These are phyloP conservation scores for Colletotrichum sublineola DNA, from an alignment of 2,329 filamentous ascomycete genomes.

Conservation along the genomic window DNA sequence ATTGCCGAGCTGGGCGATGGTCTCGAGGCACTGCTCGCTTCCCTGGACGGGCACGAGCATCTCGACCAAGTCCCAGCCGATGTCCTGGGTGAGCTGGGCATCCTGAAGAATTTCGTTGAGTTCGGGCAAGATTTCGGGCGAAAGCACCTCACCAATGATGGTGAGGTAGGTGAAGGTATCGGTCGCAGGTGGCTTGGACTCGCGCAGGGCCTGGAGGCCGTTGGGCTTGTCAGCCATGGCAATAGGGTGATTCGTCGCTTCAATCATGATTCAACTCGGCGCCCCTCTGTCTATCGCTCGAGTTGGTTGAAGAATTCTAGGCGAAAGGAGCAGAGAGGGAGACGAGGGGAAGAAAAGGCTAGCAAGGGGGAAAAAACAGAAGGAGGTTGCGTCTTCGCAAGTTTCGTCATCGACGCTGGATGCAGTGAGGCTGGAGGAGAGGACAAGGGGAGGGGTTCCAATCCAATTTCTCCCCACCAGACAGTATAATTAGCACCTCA, in stretches of 20 bases:
- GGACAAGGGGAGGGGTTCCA: slow-evolving; percentile 17
- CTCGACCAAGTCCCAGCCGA: slow-evolving; percentile 87
- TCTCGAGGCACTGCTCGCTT: slow-evolving; percentile 79
- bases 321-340: slow-evolving; percentile 7
- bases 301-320: slow-evolving; percentile 8
- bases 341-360: slow-evolving; percentile 27
- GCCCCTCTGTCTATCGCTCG: slow-evolving; percentile 6
- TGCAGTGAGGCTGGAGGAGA: slow-evolving; percentile 3
- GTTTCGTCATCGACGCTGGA: slow-evolving; percentile 38
- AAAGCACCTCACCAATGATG: slow-evolving; percentile 80
- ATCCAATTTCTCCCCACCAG: slow-evolving; percentile 35
- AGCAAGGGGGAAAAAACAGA: slow-evolving; percentile 24
- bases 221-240: slow-evolving; percentile 51
- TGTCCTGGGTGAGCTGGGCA: slow-evolving; percentile 77
- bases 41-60: slow-evolving; percentile 77
- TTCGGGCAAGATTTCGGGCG: slow-evolving; percentile 73
- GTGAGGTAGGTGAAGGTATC: slow-evolving; percentile 84
- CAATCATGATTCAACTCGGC: slow-evolving; percentile 35
- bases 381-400: slow-evolving; percentile 9
- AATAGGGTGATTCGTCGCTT: slow-evolving; percentile 32
- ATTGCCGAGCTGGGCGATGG: slow-evolving; percentile 82
- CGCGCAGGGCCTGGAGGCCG: slow-evolving; percentile 60
- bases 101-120: slow-evolving; percentile 79
- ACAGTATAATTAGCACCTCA: slow-evolving; percentile 36
- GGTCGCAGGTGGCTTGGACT: slow-evolving; percentile 64